Conservation (phyloP, 805 yeast species). For the Wickerhamiella musiphila region DNA sequence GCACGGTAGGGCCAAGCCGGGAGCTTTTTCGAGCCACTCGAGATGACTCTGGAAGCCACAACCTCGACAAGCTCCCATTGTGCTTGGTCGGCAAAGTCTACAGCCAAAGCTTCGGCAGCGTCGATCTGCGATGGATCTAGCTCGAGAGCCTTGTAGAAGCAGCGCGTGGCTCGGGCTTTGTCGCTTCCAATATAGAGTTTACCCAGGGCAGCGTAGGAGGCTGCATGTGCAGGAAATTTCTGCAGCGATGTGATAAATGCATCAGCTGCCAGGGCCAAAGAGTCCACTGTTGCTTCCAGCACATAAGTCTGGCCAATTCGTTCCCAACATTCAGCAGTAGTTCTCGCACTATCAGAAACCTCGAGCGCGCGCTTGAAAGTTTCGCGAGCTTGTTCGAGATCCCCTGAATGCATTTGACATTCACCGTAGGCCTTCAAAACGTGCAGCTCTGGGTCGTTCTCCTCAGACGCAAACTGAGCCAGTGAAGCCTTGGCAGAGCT, state of each 20-base stretch:
- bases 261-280: too few relatives aligned
- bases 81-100: conserved; percentile 41
- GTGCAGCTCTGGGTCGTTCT: too few relatives aligned
- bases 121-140: conserved; percentile 55
- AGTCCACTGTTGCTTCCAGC: too few relatives aligned
- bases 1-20: conserved; percentile 73
- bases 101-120: conserved; percentile 60
- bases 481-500: conserved; percentile 38
- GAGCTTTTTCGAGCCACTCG: conserved; percentile 31
- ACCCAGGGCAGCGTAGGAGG: conserved; percentile 73
- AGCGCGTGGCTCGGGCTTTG: conserved; percentile 53
- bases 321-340: too few relatives aligned
- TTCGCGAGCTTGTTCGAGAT: conserved; percentile 34
- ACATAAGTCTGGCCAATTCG: too few relatives aligned
- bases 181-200: conserved; percentile 51
- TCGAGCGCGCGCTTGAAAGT: conserved; percentile 31
- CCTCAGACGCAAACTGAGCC: conserved; percentile 29
- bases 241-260: conserved; percentile 41
- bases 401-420: conserved; percentile 46
- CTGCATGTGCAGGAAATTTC: conserved; percentile 46
- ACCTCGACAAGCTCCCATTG: conserved; percentile 81
- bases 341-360: conserved; percentile 34
- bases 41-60: conserved; percentile 47
- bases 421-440: conserved; percentile 62
- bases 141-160: conserved; percentile 81